These are phyloP conservation scores for Penicillium riverlandense DNA, from an alignment of 495 filamentous ascomycete species.

Conservation along the genomic window DNA sequence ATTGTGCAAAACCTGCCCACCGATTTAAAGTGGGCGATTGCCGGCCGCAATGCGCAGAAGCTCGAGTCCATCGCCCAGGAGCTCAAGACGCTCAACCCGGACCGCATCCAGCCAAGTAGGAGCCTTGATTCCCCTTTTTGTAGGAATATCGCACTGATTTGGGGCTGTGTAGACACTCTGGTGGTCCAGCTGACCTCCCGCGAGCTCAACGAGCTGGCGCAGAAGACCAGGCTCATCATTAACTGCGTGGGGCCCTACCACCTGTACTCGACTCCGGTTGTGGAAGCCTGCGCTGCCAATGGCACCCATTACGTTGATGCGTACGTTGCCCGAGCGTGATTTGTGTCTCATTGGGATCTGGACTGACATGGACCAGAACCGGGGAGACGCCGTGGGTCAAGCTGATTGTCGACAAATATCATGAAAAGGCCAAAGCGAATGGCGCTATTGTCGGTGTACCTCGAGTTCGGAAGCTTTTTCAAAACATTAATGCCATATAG, in stretches of 20 bases:
- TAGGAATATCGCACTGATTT: constrained; percentile 1
- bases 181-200: constrained; percentile 54
- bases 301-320: constrained; percentile 91
- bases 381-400: constrained; percentile 79
- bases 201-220: constrained; percentile 58
- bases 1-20: constrained; percentile 69
- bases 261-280: constrained; percentile 67
- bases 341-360: not conserved
- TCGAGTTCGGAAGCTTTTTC: not conserved
- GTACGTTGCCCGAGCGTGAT: constrained; percentile 7
- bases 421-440: constrained; percentile 62
- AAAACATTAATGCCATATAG: constrained; percentile 27
- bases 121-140: not conserved
- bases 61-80: constrained; percentile 60
- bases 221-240: constrained; percentile 72
- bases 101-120: constrained; percentile 62
- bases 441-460: constrained; percentile 57
- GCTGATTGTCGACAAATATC: constrained; percentile 74
- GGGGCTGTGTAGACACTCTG: constrained; percentile 26
- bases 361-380: constrained; percentile 37
- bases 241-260: constrained; percentile 82
- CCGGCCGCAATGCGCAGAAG: constrained; percentile 71
- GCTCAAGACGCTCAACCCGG: constrained; percentile 57
- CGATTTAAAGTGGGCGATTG: constrained; percentile 81
- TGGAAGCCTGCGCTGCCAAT: constrained; percentile 79